These are phyloP conservation scores for Linderniella brevidens DNA, from an alignment of 257 asterid genomes.

Conservation along the genomic window DNA sequence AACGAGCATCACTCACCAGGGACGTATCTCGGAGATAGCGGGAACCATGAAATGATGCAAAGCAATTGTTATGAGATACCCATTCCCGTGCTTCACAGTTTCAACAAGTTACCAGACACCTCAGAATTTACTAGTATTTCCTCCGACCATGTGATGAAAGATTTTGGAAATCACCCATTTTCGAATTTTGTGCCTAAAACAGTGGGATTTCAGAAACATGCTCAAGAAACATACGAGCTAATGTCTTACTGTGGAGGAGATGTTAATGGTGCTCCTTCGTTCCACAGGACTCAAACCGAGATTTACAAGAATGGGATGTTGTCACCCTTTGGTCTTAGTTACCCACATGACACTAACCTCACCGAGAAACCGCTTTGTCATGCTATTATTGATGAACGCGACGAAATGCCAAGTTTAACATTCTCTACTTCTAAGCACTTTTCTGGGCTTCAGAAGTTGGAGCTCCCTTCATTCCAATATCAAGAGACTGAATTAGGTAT, in stretches of 20 bases:
- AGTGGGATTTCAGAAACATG: conserved; percentile 15
- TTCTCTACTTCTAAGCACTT: conserved; percentile 52
- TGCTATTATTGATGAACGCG: conserved; percentile 21
- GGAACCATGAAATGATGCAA: conserved; percentile 24
- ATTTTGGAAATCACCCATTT: conserved; percentile 28
- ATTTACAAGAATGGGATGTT: conserved; percentile 18
- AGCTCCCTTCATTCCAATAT: conserved; percentile 89
- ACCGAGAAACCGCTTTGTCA: conserved; percentile 20
- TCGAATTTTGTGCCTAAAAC: conserved; percentile 22
- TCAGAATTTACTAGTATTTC: conserved; percentile 22
- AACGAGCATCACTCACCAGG: conserved; percentile 20
- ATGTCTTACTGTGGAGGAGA: conserved; percentile 20
- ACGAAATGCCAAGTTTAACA: too few species aligned
- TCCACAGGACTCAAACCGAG: conserved; percentile 19
- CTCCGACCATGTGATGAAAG: conserved; percentile 16
- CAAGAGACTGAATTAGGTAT: conserved; percentile 25
- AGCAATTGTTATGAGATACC: conserved; percentile 21
- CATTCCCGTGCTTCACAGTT: conserved; percentile 27
- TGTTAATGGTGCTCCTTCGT: conserved; percentile 13
- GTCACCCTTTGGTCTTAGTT: conserved; percentile 20
- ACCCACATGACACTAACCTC: conserved; percentile 22
- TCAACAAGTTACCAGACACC: conserved; percentile 18
- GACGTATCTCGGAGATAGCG: conserved; percentile 20
- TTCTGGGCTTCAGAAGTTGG: conserved; percentile 41
- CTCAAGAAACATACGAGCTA: conserved; percentile 22